Conservation (phyloP, 2,329 filamentous ascomycete genomes). For the Monosporascus sp. region DNA sequence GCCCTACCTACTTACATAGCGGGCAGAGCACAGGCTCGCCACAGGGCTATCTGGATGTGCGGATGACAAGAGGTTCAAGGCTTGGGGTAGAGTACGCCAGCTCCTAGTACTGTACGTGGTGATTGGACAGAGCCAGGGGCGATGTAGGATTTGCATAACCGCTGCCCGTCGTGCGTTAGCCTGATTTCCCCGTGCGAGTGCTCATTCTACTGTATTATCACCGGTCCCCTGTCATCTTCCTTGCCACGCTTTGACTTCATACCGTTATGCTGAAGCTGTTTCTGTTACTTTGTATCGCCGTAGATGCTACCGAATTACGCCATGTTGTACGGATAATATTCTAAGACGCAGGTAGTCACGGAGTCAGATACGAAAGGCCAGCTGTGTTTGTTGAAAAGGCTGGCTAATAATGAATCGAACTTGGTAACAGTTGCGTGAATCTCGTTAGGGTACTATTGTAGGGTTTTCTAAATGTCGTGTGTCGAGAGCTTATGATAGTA, state of each 20-base stretch:
- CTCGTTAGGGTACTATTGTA: too few species aligned
- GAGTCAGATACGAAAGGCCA: too few species aligned
- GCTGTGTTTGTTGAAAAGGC: too few species aligned
- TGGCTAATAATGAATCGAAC: too few species aligned
- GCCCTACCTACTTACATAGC: background rate
- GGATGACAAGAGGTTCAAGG: constrained; percentile 15
- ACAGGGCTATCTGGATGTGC: background rate
- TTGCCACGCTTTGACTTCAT: background rate
- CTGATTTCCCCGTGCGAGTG: constrained; percentile 30
- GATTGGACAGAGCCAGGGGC: constrained; percentile 19
- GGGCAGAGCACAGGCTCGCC: background rate
- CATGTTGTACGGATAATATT: too few species aligned
- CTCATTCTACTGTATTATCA: constrained; percentile 24
- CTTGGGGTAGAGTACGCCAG: constrained; percentile 19
- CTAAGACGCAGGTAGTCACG: too few species aligned
- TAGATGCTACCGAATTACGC: too few species aligned
- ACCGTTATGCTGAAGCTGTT: too few species aligned
- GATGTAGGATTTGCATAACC: constrained; percentile 31
- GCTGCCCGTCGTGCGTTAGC: constrained; percentile 32
- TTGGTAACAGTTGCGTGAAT: too few species aligned
- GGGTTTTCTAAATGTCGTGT: too few species aligned
- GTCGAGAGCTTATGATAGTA: background rate
- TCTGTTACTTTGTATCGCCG: too few species aligned
- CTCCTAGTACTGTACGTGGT: background rate
- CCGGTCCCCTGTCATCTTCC: constrained; percentile 19